These are phyloP conservation scores for Phytophthora lateralis DNA, from an alignment of 352 stramenopile genomes.

Conservation along the genomic window DNA sequence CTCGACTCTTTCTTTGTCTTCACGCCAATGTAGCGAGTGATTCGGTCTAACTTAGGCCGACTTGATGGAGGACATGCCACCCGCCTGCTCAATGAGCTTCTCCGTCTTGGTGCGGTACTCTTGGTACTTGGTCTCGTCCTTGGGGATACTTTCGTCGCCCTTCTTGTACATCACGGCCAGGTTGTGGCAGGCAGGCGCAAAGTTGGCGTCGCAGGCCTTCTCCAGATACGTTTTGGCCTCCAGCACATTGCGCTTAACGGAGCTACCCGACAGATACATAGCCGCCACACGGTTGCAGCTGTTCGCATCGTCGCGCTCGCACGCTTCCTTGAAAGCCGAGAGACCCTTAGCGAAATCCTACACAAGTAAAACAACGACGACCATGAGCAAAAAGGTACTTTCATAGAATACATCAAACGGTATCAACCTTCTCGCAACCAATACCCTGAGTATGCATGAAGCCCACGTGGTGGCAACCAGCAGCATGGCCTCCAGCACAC, in stretches of 20 bases:
- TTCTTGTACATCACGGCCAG: slow-evolving; percentile 91
- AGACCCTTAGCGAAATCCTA: slow-evolving; percentile 71
- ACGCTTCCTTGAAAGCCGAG: slow-evolving; percentile 77
- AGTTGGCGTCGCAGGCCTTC: slow-evolving; percentile 82
- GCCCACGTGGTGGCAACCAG: slow-evolving; percentile 86
- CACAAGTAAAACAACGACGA: background rate
- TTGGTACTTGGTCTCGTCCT: slow-evolving; percentile 71
- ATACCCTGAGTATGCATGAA: slow-evolving; percentile 81
- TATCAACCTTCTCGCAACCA: slow-evolving; percentile 69
- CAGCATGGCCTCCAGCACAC: slow-evolving; percentile 70
- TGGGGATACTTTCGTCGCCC: slow-evolving; percentile 69
- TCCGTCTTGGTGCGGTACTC: slow-evolving; percentile 81
- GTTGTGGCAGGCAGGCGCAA: slow-evolving; percentile 88
- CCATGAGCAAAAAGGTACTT: slow-evolving; percentile 5
- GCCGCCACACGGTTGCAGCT: slow-evolving; percentile 86
- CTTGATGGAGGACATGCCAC: slow-evolving; percentile 57
- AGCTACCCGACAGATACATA: slow-evolving; percentile 67
- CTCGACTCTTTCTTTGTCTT: background rate
- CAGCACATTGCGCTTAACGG: slow-evolving; percentile 54
- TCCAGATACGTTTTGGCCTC: slow-evolving; percentile 75
- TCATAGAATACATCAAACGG: background rate
- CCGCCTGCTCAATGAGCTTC: slow-evolving; percentile 76
- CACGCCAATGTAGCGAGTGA: background rate
- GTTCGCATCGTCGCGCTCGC: slow-evolving; percentile 69
- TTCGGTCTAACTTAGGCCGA: slow-evolving; percentile 22